Percentiles rank a stretch among this genome's conserved stretches.
phyloP scores from a whole-genome alignment of 441 rosid genomes.

The Croton laevigatus region DNA sequence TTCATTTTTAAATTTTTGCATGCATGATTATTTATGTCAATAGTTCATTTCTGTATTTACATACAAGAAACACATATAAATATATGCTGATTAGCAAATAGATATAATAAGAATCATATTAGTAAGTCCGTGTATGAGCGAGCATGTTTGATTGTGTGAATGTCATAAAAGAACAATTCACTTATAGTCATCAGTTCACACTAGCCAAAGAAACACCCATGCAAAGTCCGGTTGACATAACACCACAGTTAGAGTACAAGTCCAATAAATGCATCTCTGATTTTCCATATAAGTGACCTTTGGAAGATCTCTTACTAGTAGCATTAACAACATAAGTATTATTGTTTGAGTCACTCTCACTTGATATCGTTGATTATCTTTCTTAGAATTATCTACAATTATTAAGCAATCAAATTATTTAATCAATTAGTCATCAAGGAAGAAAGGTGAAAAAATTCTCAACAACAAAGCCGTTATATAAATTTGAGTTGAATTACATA shows the following conservation, averaged over 20 bases:
- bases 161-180: not conserved
- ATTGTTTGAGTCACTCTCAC: constrained; percentile 20
- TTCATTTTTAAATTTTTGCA: constrained; percentile 17
- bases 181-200: constrained; percentile 18
- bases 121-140: not conserved
- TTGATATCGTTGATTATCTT: constrained; percentile 28
- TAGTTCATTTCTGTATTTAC: constrained; percentile 15
- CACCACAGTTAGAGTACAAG: constrained; percentile 21
- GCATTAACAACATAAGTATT: not conserved
- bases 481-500: not conserved
- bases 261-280: constrained; percentile 15
- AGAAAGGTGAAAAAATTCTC: not conserved
- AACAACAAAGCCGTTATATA: not conserved
- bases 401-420: not conserved
- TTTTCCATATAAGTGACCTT: not conserved
- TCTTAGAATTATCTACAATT: constrained; percentile 11
- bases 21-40: constrained; percentile 12
- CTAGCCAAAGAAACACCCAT: constrained; percentile 18
- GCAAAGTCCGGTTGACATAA: constrained; percentile 19
- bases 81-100: not conserved
- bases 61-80: not conserved
- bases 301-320: not conserved
- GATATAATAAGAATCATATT: not conserved
- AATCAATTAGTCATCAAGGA: not conserved
- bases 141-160: not conserved